Percentiles rank a stretch among this genome's conserved stretches.
phyloP scores from a whole-genome alignment of 495 filamentous ascomycete species.

The Hypoxylon fragiforme region DNA sequence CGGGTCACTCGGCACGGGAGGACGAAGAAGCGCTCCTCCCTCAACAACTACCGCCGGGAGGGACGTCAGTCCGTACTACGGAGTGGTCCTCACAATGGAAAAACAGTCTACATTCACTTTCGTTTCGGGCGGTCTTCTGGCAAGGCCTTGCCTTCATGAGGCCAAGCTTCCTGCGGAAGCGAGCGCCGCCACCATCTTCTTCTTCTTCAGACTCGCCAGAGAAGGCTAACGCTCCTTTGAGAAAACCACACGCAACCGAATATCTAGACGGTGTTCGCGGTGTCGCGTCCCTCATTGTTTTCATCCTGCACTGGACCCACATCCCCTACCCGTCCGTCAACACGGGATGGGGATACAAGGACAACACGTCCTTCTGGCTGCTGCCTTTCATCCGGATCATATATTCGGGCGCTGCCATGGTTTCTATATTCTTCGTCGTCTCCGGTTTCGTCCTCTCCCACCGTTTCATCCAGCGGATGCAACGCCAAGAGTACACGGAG shows the following conservation, averaged over 20 bases:
- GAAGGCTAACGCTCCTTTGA: constrained; percentile 10
- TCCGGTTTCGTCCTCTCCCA: constrained; percentile 66
- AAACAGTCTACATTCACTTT: constrained; percentile 8
- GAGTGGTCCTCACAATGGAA: constrained; percentile 6
- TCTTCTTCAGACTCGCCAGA: constrained; percentile 12
- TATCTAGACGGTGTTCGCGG: constrained; percentile 55
- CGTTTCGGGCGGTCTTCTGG: constrained; percentile 16
- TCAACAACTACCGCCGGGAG: constrained; percentile 7
- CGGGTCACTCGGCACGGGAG: constrained; percentile 13
- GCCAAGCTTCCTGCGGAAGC: constrained; percentile 30
- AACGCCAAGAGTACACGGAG: constrained; percentile 39
- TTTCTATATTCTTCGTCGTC: constrained; percentile 69
- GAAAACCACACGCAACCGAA: constrained; percentile 42
- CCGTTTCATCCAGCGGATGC: constrained; percentile 50
- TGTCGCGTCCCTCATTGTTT: constrained; percentile 55
- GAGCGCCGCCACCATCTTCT: too few relatives aligned
- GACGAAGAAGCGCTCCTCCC: constrained; percentile 36
- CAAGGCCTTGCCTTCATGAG: constrained; percentile 24
- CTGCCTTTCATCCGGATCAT: constrained; percentile 65
- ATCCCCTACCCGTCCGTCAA: constrained; percentile 42
- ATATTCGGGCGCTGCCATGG: constrained; percentile 67
- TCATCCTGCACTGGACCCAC: constrained; percentile 48
- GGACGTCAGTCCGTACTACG: constrained; percentile 6
- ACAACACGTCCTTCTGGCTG: constrained; percentile 47
- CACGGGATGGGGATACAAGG: constrained; percentile 49